Percentiles rank a stretch among this genome's conserved stretches.
Conservation (phyloP, 805 yeast species). For the Clavispora santaluciae region DNA sequence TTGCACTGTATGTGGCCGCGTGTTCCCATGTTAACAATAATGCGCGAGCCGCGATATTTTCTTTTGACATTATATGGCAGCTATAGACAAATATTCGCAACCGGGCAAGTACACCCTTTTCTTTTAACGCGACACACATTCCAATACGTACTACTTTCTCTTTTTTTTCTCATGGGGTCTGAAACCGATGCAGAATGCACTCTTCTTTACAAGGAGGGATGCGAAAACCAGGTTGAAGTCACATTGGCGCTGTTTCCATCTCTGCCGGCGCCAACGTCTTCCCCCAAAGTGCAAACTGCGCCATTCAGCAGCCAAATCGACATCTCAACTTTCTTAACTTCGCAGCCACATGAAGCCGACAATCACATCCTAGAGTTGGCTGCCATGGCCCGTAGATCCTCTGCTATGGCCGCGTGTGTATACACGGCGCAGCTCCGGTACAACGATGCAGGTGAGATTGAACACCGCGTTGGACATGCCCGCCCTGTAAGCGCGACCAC, state of each 20-base stretch:
- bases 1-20: too few relatives aligned
- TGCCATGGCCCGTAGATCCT: neutral
- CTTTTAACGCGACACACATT: too few relatives aligned
- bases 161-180: too few relatives aligned
- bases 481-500: neutral
- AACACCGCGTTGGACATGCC: neutral
- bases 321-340: conserved; percentile 5
- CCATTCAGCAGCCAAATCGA: neutral
- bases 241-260: neutral
- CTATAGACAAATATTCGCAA: neutral
- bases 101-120: too few relatives aligned
- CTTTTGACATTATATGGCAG: neutral
- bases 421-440: neutral
- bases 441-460: neutral
- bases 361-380: neutral
- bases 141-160: too few relatives aligned
- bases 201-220: too few relatives aligned
- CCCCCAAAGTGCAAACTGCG: neutral
- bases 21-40: too few relatives aligned
- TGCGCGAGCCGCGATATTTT: too few relatives aligned
- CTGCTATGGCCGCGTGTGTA: neutral
- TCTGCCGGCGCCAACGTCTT: neutral
- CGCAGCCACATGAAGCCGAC: conserved; percentile 4
- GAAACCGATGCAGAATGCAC: too few relatives aligned
- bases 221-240: neutral